Evolutionary conservation across 805 yeast species (phyloP).

Genomic region (Ogataea paradorogensis): DNA sequence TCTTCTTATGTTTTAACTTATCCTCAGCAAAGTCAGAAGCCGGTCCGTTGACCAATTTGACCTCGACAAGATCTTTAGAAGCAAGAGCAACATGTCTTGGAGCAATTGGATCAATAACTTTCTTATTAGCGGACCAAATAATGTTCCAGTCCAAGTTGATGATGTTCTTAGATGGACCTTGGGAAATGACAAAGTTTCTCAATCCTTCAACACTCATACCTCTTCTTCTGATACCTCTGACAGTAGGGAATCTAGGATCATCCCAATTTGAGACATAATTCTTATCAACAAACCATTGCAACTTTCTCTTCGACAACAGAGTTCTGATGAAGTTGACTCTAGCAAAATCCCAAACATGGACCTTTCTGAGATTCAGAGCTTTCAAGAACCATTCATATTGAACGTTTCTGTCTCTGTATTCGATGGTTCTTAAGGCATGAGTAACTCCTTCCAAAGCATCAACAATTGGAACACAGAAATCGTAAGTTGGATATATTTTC

Average conservation of each 20-base stretch:
- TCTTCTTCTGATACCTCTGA: slow-evolving; percentile 98
- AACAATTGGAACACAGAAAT: slow-evolving; percentile 96
- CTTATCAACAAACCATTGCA: slow-evolving; percentile 98
- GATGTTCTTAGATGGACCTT: slow-evolving; percentile 97
- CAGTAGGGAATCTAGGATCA: slow-evolving; percentile 99
- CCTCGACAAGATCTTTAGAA: slow-evolving; percentile 60
- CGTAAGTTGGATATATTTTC: slow-evolving; percentile 98
- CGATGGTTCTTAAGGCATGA: slow-evolving; percentile 96
- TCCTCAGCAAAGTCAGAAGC: slow-evolving; percentile 58
- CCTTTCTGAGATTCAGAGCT: slow-evolving; percentile 80
- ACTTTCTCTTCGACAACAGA: slow-evolving; percentile 90
- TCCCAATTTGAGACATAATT: slow-evolving; percentile 90
- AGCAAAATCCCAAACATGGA: slow-evolving; percentile 96
- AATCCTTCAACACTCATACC: slow-evolving; percentile 99
- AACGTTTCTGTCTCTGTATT: slow-evolving; percentile 97
- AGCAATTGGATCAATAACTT: slow-evolving; percentile 93
- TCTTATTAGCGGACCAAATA: slow-evolving; percentile 97
- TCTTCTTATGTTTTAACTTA: slow-evolving; percentile 93
- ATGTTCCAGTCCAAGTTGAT: slow-evolving; percentile 96
- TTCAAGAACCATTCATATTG: slow-evolving; percentile 96
- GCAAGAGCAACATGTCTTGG: slow-evolving; percentile 91
- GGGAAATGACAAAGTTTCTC: slow-evolving; percentile 86
- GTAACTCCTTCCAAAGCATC: slow-evolving; percentile 97
- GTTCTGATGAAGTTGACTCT: slow-evolving; percentile 97
- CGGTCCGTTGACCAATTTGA: slow-evolving; percentile 70